Evolutionary conservation across 352 stramenopile genomes (phyloP), one percentile per base, ranked within the genome.

Genomic region (Saprolegnia parasitica): DNA sequence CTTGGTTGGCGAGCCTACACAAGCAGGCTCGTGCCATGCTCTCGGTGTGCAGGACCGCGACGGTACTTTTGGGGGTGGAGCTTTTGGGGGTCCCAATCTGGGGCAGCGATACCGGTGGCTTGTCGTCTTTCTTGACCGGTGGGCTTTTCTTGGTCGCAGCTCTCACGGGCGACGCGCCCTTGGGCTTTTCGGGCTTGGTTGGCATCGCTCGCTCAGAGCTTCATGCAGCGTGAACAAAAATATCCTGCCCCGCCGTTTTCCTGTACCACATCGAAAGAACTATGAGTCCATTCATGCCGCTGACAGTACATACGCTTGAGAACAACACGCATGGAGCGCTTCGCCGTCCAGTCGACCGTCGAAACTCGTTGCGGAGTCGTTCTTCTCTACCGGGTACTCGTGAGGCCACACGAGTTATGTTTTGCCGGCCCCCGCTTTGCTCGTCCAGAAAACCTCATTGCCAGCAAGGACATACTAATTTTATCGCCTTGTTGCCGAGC

Each of bases 111-210:
- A 60, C 35, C 13, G 52, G 11, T 23, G 5, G n/a, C 13, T 24
- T 60, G 20, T 60, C 52, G 35, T 60, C n/a, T 60, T 60, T 60
- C 9, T 60, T 60, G 47, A 23, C 47, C 2, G 29, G 29, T 4
- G 42, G 18, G 3, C 8, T 9, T 11, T 60, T 35, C 29, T 35
- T 35, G 29, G 29, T 5, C 2, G 47, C 5, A 2, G 29, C 47
- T 55, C 5, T 55, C n/a, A n/a, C n/a, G n/a, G 16, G 8, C 8
- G 52, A 58, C 8, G 52, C 8, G 32, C 52, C 32, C 52, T 58
- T 58, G 8, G 39, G 15, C 35, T 60, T 60, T 11, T 15, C 35
- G 35, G 52, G 52, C 29, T 35, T 35, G 29, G 29, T 35, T 35
- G 29, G 29, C 29, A 35, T 35, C 29, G 29, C 29, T 35, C 29